These are phyloP conservation scores for Ophiognomonia clavigignenti-juglandacearum DNA, from an alignment of 2,329 filamentous ascomycete genomes.

Conservation along the genomic window DNA sequence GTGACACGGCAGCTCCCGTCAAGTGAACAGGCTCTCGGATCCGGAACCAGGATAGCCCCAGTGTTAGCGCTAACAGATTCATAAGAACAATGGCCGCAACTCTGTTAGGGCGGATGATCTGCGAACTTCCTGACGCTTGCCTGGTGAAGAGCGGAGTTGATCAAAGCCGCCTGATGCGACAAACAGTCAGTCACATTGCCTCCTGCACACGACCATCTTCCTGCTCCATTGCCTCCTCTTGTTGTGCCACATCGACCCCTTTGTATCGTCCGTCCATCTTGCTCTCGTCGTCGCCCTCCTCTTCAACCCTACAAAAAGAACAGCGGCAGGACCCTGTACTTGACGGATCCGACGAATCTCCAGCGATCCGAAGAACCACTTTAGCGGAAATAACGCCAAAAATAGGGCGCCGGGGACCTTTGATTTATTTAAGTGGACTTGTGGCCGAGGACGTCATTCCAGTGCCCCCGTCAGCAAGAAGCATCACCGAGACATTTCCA, in stretches of 20 bases:
- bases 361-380: neutral
- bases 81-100: neutral
- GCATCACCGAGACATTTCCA: neutral
- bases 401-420: neutral
- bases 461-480: neutral
- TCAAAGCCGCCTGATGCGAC: neutral
- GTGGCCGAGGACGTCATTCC: neutral
- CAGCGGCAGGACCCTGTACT: slow-evolving; percentile 7
- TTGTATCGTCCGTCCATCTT: slow-evolving; percentile 1
- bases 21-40: neutral
- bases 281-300: neutral
- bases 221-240: neutral
- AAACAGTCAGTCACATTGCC: neutral
- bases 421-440: neutral
- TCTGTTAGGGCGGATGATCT: neutral
- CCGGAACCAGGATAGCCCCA: neutral
- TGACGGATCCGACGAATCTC: neutral
- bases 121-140: neutral
- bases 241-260: neutral
- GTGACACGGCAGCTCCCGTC: neutral
- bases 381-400: neutral
- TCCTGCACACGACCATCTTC: neutral
- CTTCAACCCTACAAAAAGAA: neutral
- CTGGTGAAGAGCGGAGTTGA: neutral
- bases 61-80: neutral